A percentile compares a stretch with the other conserved stretches of the same genome.
Conservation (phyloP, 768 basidiomycete genomes). For the Kwoniella newhampshirensis region DNA sequence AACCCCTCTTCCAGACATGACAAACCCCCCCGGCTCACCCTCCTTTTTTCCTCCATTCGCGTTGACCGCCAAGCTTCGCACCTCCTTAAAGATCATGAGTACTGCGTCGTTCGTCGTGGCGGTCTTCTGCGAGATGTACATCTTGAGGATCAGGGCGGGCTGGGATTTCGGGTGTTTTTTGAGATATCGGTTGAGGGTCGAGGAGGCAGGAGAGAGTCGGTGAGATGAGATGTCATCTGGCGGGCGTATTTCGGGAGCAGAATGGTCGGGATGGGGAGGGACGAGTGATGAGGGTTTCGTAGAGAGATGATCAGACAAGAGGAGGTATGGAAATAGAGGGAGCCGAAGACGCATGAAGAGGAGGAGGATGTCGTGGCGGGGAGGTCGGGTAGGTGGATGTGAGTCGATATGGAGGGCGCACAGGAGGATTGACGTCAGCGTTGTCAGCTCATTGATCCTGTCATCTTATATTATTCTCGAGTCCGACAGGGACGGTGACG, state of each 20-base stretch:
- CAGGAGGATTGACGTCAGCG: too few relatives aligned
- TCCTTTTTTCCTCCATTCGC: too few relatives aligned
- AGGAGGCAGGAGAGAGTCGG: slow-evolving; percentile 25
- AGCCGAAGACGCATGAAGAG: too few relatives aligned
- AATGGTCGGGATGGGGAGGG: background rate
- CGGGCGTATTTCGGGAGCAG: too few relatives aligned
- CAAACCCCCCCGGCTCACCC: too few relatives aligned
- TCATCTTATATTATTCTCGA: too few relatives aligned
- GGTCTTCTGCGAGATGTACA: slow-evolving; percentile 26
- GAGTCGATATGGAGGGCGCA: too few relatives aligned
- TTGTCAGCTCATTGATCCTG: too few relatives aligned
- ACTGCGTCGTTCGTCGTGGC: slow-evolving; percentile 11
- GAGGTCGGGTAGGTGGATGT: too few relatives aligned
- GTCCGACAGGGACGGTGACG: too few relatives aligned
- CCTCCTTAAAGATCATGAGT: slow-evolving; percentile 18
- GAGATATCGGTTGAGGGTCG: slow-evolving; percentile 25
- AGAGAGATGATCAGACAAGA: background rate
- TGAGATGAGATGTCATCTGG: slow-evolving; percentile 36
- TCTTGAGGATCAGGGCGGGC: slow-evolving; percentile 35
- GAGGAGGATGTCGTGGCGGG: too few relatives aligned
- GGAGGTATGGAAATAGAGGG: background rate
- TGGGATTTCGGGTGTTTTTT: slow-evolving; percentile 46
- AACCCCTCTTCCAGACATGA: slow-evolving; percentile 23
- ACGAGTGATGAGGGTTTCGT: background rate
- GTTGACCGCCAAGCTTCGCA: slow-evolving; percentile 23